These are phyloP conservation scores for Pyricularia pennisetigena DNA, from an alignment of 2,329 filamentous ascomycete species.

Conservation along the genomic window DNA sequence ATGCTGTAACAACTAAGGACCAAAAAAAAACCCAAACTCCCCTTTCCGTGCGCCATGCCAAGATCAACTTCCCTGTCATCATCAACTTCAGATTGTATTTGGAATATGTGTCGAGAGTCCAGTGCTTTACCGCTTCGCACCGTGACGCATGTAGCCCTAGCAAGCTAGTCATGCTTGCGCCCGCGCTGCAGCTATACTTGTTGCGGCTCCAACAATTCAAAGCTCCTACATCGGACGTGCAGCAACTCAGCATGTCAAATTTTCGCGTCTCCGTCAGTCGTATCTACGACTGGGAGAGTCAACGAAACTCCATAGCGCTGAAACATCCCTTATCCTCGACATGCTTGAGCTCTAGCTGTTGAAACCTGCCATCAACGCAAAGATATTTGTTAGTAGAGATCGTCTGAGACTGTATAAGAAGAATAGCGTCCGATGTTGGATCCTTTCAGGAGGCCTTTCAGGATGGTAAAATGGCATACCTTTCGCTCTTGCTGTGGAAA, in stretches of 20 bases:
- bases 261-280: neutral
- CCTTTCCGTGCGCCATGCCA: neutral
- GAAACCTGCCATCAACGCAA: constrained; percentile 50
- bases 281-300: constrained; percentile 19
- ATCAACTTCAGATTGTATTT: neutral
- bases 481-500: constrained; percentile 96
- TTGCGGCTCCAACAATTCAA: neutral
- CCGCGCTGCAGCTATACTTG: neutral
- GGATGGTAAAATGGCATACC: constrained; percentile 48
- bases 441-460: neutral
- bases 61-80: neutral
- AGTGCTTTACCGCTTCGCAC: neutral
- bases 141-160: neutral
- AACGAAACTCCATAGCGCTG: constrained; percentile 81
- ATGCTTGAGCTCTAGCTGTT: constrained; percentile 85
- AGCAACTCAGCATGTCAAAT: neutral
- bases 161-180: neutral
- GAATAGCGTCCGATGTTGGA: neutral
- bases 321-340: constrained; percentile 78
- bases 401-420: neutral
- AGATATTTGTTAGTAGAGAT: neutral
- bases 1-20: neutral
- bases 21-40: neutral
- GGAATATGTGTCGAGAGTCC: neutral
- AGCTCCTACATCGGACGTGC: neutral